Evolutionary conservation across 352 stramenopile genomes (phyloP).

Genomic region (Globisporangium alternatum): DNA sequence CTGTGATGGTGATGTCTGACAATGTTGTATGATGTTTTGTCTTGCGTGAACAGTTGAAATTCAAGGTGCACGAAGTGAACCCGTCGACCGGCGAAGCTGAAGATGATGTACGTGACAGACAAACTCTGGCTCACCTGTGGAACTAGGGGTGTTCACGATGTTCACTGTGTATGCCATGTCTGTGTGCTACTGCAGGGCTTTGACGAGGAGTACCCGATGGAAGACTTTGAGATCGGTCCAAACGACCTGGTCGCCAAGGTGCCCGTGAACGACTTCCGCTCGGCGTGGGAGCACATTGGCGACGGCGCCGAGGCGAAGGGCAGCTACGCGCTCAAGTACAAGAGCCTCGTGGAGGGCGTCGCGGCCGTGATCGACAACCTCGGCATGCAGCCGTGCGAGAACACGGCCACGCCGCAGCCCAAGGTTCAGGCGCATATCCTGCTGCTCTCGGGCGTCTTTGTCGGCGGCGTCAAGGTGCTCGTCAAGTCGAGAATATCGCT

Average conservation of each 20-base stretch:
- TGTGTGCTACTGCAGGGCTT: constrained; percentile 68
- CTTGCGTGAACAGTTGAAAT: constrained; percentile 78
- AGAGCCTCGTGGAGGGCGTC: constrained; percentile 95
- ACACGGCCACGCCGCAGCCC: constrained; percentile 86
- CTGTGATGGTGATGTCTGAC: background rate
- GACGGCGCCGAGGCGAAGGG: constrained; percentile 95
- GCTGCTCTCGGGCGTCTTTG: constrained; percentile 95
- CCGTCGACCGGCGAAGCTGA: constrained; percentile 90
- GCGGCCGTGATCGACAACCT: constrained; percentile 95
- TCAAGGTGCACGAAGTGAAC: constrained; percentile 95
- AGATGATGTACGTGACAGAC: constrained; percentile 40
- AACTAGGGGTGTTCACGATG: background rate
- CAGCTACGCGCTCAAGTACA: constrained; percentile 97
- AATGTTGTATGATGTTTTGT: background rate
- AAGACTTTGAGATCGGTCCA: constrained; percentile 94
- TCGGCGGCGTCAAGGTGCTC: constrained; percentile 93
- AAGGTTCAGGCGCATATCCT: constrained; percentile 95
- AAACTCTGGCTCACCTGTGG: too few relatives aligned
- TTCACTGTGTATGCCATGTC: constrained; percentile 1
- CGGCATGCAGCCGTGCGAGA: constrained; percentile 97
- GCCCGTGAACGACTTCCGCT: constrained; percentile 94
- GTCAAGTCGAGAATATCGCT: constrained; percentile 95
- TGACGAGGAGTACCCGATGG: constrained; percentile 98
- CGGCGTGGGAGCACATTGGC: constrained; percentile 94
- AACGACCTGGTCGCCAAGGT: constrained; percentile 98